phyloP scores from a whole-genome alignment of 2,329 filamentous ascomycete species.

The Aspergillus sclerotialis region DNA sequence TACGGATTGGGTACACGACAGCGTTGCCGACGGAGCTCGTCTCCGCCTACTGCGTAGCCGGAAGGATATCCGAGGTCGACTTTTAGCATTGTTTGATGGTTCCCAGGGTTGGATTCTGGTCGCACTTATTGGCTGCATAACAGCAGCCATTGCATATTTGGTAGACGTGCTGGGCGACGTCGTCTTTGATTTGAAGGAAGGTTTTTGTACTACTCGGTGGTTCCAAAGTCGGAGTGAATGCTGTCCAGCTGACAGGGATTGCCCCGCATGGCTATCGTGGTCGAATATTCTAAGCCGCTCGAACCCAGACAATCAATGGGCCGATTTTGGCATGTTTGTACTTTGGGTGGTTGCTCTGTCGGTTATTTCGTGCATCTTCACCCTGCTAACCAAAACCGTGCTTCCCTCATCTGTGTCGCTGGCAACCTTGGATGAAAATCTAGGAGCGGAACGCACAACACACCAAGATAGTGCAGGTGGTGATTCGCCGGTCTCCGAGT shows the following conservation, averaged over 20 bases:
- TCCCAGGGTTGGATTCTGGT: conserved; percentile 92
- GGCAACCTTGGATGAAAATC: conserved; percentile 84
- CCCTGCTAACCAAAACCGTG: conserved; percentile 84
- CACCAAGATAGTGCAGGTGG: conserved; percentile 39
- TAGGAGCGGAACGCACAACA: conserved; percentile 59
- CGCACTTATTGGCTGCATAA: conserved; percentile 78
- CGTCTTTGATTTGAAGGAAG: conserved; percentile 86
- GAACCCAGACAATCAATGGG: conserved; percentile 47
- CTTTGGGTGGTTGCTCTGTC: conserved; percentile 64
- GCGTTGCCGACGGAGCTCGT: conserved; percentile 86
- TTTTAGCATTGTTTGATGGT: conserved; percentile 72
- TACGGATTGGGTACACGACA: conserved; percentile 97
- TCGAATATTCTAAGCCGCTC: conserved; percentile 55
- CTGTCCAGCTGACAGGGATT: conserved; percentile 50
- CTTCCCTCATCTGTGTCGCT: conserved; percentile 84
- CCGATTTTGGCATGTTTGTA: conserved; percentile 74
- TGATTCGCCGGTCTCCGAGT: conserved; percentile 32
- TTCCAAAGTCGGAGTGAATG: conserved; percentile 64
- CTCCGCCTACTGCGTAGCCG: conserved; percentile 74
- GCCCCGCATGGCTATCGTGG: conserved; percentile 58
- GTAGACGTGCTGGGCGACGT: conserved; percentile 81
- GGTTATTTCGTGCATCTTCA: conserved; percentile 66
- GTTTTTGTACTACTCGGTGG: conserved; percentile 70
- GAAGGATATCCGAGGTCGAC: conserved; percentile 76
- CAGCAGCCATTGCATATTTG: conserved; percentile 77